Evolutionary conservation across 2,329 filamentous ascomycete genomes (phyloP).

Genomic region (Trichoderma brevicompactum): DNA sequence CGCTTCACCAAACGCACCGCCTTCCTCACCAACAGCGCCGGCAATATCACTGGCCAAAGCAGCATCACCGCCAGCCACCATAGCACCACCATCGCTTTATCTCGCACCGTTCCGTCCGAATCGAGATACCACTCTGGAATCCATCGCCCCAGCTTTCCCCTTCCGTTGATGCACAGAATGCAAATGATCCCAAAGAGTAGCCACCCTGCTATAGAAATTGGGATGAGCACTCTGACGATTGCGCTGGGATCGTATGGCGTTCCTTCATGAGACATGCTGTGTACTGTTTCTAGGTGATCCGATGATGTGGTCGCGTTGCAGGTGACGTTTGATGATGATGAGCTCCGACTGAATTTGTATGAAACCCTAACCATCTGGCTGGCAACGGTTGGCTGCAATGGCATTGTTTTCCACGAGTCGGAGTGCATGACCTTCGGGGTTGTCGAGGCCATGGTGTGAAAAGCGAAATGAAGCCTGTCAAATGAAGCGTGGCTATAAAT

Average conservation of each 20-base stretch:
- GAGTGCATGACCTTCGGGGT: neutral
- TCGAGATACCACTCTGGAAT: slow-evolving; percentile 44
- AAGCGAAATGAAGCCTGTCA: neutral
- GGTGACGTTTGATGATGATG: neutral
- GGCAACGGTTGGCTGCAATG: neutral
- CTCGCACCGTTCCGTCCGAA: slow-evolving; percentile 31
- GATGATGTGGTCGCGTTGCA: neutral
- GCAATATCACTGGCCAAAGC: slow-evolving; percentile 62
- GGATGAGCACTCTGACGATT: slow-evolving; percentile 35
- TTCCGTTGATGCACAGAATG: slow-evolving; percentile 40
- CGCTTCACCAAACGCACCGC: neutral
- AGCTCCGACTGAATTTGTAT: neutral
- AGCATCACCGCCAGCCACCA: slow-evolving; percentile 41
- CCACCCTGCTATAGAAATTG: slow-evolving; percentile 39
- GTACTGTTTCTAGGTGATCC: neutral
- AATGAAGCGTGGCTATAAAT: neutral
- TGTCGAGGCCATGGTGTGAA: neutral
- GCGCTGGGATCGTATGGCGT: slow-evolving; percentile 13
- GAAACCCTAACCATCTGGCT: neutral
- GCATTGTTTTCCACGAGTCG: neutral
- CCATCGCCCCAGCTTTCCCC: slow-evolving; percentile 39
- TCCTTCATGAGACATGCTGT: neutral
- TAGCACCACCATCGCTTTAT: slow-evolving; percentile 33
- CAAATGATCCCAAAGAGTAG: slow-evolving; percentile 41
- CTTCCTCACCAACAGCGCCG: slow-evolving; percentile 53